A percentile compares a stretch with the other conserved stretches of the same genome.
Conservation (phyloP, 2,329 filamentous ascomycete genomes). For the Colletotrichum melonis region DNA sequence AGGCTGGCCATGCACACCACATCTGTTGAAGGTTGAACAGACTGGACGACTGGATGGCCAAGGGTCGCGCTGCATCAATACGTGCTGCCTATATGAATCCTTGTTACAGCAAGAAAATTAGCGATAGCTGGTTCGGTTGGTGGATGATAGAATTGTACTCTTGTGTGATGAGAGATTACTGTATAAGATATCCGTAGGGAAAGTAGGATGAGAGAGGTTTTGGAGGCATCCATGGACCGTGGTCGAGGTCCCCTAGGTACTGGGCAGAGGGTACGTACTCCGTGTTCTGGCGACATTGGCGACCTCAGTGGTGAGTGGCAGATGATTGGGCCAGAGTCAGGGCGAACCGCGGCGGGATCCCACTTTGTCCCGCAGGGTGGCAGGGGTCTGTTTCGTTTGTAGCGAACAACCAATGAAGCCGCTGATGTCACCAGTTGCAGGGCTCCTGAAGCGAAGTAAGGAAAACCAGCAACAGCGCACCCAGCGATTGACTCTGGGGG, state of each 20-base stretch:
- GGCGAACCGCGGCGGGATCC: constrained; percentile 22
- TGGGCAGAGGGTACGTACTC: background rate
- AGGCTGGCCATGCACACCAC: background rate
- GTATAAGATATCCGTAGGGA: too few species aligned
- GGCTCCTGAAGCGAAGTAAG: constrained; percentile 2
- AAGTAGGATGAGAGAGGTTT: too few species aligned
- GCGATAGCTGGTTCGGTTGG: too few species aligned
- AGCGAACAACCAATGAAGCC: constrained; percentile 44
- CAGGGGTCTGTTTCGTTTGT: constrained; percentile 37
- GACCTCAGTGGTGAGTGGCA: background rate
- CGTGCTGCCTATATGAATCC: too few species aligned
- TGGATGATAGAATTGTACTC: too few species aligned
- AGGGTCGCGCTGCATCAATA: background rate
- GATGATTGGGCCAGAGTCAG: constrained; percentile 24
- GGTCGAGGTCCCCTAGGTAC: background rate
- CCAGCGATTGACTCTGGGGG: constrained; percentile 14
- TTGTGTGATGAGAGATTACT: too few species aligned
- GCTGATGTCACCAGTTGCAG: constrained; percentile 47
- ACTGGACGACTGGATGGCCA: background rate
- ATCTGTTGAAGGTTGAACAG: background rate
- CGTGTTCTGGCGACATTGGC: background rate
- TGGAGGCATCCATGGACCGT: background rate
- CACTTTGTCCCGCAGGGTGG: constrained; percentile 15
- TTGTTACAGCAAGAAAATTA: too few species aligned
- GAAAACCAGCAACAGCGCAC: background rate